Evolutionary conservation across 2,329 filamentous ascomycete species (phyloP).

Genomic region (Aspergillus sp.): DNA sequence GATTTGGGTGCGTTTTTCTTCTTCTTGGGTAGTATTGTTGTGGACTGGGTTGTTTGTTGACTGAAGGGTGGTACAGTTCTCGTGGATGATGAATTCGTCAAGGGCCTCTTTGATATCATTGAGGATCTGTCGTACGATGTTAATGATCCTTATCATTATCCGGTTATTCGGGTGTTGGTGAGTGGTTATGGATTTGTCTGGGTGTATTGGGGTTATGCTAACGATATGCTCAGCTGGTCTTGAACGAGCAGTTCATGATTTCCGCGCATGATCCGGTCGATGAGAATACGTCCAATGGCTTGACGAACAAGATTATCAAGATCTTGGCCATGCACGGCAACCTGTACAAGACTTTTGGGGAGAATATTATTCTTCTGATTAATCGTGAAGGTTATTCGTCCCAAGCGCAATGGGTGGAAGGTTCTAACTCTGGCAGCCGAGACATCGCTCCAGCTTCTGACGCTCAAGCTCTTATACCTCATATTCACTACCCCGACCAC

Average conservation of each 20-base stretch:
- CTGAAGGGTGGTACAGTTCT: conserved; percentile 42
- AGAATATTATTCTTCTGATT: conserved; percentile 92
- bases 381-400: conserved; percentile 72
- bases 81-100: conserved; percentile 76
- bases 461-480: conserved; percentile 91
- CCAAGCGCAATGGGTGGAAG: background rate
- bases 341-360: conserved; percentile 89
- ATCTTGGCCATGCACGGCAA: conserved; percentile 78
- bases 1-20: conserved; percentile 67
- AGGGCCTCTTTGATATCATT: conserved; percentile 81
- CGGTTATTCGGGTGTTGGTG: conserved; percentile 88
- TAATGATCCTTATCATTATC: conserved; percentile 92
- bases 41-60: conserved; percentile 1
- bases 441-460: conserved; percentile 91
- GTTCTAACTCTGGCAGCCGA: conserved; percentile 57
- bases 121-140: conserved; percentile 84
- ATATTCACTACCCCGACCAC: conserved; percentile 90
- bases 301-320: conserved; percentile 95
- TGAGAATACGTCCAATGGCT: conserved; percentile 48
- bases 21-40: background rate
- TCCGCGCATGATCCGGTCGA: conserved; percentile 57
- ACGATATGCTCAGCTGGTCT: conserved; percentile 66
- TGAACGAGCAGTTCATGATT: conserved; percentile 99
- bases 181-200: conserved; percentile 33
- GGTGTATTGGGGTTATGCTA: conserved; percentile 17